Conservation (phyloP, 352 stramenopile species). For the Albugo laibachii region DNA sequence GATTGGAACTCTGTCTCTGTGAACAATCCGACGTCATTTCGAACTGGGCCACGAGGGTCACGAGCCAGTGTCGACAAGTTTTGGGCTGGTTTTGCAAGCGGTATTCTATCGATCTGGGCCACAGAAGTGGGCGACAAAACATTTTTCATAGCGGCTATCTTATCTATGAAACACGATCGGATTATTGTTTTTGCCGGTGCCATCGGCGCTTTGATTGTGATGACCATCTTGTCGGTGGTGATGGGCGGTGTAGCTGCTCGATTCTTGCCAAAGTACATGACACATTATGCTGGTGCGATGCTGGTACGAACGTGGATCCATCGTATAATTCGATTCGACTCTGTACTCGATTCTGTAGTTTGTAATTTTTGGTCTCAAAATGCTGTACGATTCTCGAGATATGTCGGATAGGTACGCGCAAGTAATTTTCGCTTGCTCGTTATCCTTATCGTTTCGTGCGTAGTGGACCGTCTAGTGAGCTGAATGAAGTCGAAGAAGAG, state of each 20-base stretch:
- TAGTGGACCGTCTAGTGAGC: conserved; percentile 57
- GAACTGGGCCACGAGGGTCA: no score
- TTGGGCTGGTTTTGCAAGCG: conserved; percentile 71
- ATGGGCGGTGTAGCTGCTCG: conserved; percentile 92
- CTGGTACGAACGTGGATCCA: conserved; percentile 17
- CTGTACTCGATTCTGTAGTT: conserved; percentile 40
- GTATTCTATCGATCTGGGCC: conserved; percentile 92
- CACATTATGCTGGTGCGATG: conserved; percentile 90
- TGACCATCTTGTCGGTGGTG: conserved; percentile 95
- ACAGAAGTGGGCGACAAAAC: conserved; percentile 99
- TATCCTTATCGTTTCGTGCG: neutral
- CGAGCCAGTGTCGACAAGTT: conserved; percentile 73
- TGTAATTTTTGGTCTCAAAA: conserved; percentile 92
- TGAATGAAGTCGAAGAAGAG: conserved; percentile 69
- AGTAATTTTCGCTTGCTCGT: neutral
- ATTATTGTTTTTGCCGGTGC: conserved; percentile 91
- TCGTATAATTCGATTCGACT: neutral
- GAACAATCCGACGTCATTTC: no score
- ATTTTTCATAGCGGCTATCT: conserved; percentile 97
- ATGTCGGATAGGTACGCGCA: conserved; percentile 56
- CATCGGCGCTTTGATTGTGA: conserved; percentile 89
- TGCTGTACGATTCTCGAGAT: conserved; percentile 75
- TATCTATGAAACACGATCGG: conserved; percentile 91
- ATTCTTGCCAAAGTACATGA: conserved; percentile 86
- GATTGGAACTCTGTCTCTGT: no score